These are phyloP conservation scores for Citrus reticulata DNA, from an alignment of 345 rosid genomes.

Conservation along the genomic window DNA sequence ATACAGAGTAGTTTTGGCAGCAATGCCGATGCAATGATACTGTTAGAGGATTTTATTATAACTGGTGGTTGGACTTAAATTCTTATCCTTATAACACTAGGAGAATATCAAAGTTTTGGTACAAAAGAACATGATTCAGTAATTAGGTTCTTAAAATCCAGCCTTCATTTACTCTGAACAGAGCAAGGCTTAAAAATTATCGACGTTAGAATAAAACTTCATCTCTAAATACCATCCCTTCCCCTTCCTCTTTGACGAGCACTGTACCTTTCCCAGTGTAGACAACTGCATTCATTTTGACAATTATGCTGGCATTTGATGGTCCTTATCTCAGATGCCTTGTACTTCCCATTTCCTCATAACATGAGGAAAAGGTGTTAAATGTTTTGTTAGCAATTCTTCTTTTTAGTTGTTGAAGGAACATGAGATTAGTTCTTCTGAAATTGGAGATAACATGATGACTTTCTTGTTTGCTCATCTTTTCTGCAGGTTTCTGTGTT, in stretches of 20 bases:
- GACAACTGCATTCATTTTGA: not conserved
- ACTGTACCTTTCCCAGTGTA: not conserved
- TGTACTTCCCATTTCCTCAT: not conserved
- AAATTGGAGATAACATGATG: not conserved
- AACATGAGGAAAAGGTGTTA: too few relatives aligned
- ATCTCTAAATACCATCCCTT: not conserved
- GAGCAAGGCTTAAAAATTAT: not conserved
- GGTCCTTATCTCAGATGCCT: not conserved
- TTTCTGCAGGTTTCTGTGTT: constrained; percentile 6
- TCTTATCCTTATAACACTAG: not conserved
- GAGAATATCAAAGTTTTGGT: not conserved
- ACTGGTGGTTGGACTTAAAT: not conserved
- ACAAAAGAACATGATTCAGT: not conserved
- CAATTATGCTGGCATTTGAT: not conserved
- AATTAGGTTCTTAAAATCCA: not conserved
- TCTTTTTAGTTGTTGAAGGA: not conserved
- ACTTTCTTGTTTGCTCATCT: not conserved
- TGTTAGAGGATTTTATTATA: not conserved
- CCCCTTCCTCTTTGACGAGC: not conserved
- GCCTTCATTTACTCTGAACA: not conserved
- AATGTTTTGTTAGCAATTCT: not conserved
- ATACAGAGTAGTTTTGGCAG: not conserved
- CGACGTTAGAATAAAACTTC: not conserved
- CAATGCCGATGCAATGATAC: not conserved
- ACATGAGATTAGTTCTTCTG: not conserved